phyloP scores from a whole-genome alignment of 495 filamentous ascomycete species.

The Penicillium paxilli region DNA sequence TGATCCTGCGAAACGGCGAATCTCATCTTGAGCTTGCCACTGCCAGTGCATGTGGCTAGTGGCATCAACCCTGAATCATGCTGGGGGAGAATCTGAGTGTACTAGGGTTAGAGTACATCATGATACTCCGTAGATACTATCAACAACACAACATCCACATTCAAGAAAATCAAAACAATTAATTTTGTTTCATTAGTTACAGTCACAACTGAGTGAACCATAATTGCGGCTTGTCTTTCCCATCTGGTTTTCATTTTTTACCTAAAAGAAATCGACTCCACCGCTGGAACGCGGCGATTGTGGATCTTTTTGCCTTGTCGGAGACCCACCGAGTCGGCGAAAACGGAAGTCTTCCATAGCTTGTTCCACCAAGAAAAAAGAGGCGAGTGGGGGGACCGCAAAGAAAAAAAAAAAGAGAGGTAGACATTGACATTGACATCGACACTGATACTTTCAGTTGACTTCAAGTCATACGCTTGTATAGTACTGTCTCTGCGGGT shows the following conservation, averaged over 20 bases:
- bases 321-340: constrained; percentile 20
- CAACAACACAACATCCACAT: background rate
- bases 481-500: background rate
- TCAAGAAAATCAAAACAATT: no score
- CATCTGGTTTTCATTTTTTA: constrained; percentile 13
- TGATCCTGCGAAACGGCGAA: background rate
- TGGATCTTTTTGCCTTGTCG: constrained; percentile 14
- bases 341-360: constrained; percentile 21
- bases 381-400: no score
- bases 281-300: constrained; percentile 2
- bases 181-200: no score
- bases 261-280: constrained; percentile 25
- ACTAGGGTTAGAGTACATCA: no score
- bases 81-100: no score
- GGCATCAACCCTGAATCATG: no score
- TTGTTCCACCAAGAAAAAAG: constrained; percentile 1
- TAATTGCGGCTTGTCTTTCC: constrained; percentile 10
- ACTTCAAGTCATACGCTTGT: background rate
- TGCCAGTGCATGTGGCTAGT: no score
- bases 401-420: constrained; percentile 4
- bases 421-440: background rate
- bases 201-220: no score
- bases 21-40: no score
- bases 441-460: background rate
- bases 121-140: no score